Conservation (phyloP, 768 basidiomycete species). For the Boletus vinaceobasis region DNA sequence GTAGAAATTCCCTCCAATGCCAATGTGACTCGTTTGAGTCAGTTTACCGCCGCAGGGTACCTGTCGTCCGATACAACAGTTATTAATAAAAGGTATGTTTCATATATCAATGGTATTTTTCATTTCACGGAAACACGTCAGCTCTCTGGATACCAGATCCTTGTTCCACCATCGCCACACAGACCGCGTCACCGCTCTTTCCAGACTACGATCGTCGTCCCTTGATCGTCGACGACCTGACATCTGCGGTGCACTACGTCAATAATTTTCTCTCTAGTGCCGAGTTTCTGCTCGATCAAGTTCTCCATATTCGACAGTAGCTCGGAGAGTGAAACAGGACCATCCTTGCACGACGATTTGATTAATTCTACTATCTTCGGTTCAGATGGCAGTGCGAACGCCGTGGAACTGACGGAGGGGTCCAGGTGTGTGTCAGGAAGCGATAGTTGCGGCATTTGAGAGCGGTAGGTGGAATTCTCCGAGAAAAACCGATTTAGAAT, state of each 20-base stretch:
- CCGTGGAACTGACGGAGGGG: slow-evolving; percentile 31
- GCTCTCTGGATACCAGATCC: not conserved
- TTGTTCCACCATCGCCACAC: slow-evolving; percentile 15
- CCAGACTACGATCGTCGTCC: slow-evolving; percentile 22
- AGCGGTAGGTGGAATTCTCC: slow-evolving; percentile 44
- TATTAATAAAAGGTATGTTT: not conserved
- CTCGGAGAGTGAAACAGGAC: slow-evolving; percentile 26
- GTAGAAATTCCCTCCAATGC: not conserved
- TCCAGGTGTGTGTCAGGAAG: slow-evolving; percentile 35
- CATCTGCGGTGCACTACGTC: slow-evolving; percentile 76
- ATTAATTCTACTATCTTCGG: slow-evolving; percentile 65
- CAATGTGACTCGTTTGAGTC: not conserved
- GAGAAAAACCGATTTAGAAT: slow-evolving; percentile 70
- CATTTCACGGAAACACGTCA: not conserved
- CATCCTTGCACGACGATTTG: slow-evolving; percentile 38
- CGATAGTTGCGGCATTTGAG: slow-evolving; percentile 43
- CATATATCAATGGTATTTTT: not conserved
- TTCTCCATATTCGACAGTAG: slow-evolving; percentile 23
- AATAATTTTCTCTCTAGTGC: slow-evolving; percentile 70
- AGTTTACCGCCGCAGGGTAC: not conserved
- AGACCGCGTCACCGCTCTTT: slow-evolving; percentile 18
- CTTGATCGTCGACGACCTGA: slow-evolving; percentile 51
- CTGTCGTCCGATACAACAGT: slow-evolving; percentile 3
- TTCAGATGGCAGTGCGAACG: slow-evolving; percentile 73
- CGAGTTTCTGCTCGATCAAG: slow-evolving; percentile 40